Base-by-base conservation (phyloP, 2,329 filamentous ascomycete genomes). In the Colletotrichum horii region DNA sequence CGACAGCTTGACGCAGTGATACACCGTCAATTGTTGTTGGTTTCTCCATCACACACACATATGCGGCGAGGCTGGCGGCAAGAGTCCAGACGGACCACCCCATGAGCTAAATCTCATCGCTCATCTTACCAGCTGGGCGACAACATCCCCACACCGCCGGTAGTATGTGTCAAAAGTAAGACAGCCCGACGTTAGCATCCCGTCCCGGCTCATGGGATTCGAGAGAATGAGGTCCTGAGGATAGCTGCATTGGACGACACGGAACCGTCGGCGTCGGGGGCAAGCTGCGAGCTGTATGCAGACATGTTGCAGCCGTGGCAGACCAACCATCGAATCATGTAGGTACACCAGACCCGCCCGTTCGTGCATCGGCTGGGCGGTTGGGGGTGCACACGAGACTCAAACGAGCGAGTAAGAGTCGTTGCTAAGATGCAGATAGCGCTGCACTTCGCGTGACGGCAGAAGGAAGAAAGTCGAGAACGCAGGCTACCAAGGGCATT, bases 271-370 rank as follows among this genome's bases (percentile, higher is more conserved):
- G 73, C 69, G 56, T 64, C 64, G 64, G 61, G 69, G 58, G 43
- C 43, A 52, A 52, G 68, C 64, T 72, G 73, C 64, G 36, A 34
- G 43, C 48, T 28, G 64, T 68, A 66, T 75, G 70, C 73, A 73
- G 43, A 73, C 56, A 65, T 75, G 73, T 70, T 70, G 36, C 69
- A 19, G 69, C 64, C 43, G 62, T 67, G 69, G 69, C 67, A 75
- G 52, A 66, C 34, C 43, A 48, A 75, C 56, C 62, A 48, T 58
- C 69, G 69, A 75, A 73, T 67, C 64, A 72, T 72, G 62, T n/a
- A 72, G 43, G 43, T 64, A 68, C 64, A 62, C 62, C 56, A 65
- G 56, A 32, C 56, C 64, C 56, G 70, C 34, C 73, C 38, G 43
- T 73, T 65, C 32, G 68, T 75, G 69, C 73, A 56, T 75, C 15